Conservation (phyloP, 2,329 filamentous ascomycete genomes). For the Xylariaceae sp. region DNA sequence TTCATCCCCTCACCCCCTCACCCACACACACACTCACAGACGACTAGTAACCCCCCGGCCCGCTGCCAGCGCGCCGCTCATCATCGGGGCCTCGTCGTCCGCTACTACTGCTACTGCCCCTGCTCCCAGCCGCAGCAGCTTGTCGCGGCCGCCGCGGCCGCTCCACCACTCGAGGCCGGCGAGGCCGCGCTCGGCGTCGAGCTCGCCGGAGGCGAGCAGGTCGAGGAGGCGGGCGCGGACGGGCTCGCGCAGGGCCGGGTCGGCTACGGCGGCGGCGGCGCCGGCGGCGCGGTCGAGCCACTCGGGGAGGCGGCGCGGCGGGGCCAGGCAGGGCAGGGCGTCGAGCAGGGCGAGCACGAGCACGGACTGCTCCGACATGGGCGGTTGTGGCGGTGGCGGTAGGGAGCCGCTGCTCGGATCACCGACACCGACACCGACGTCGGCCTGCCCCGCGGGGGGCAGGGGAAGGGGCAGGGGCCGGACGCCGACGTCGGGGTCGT, state of each 20-base stretch:
- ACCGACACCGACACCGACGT: slow-evolving; percentile 9
- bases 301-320: slow-evolving; percentile 61
- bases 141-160: slow-evolving; percentile 44
- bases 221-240: slow-evolving; percentile 73
- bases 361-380: slow-evolving; percentile 69
- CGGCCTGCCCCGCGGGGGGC: slow-evolving; percentile 28
- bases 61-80: slow-evolving; percentile 45
- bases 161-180: slow-evolving; percentile 85
- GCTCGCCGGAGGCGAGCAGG: slow-evolving; percentile 69
- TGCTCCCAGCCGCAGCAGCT: slow-evolving; percentile 30
- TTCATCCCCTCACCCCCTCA: too few species aligned
- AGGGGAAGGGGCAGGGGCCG: slow-evolving; percentile 30
- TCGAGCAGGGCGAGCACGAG: slow-evolving; percentile 73
- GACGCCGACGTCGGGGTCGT: slow-evolving; percentile 41
- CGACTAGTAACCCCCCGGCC: too few species aligned
- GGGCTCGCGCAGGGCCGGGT: slow-evolving; percentile 52
- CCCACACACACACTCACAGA: too few species aligned
- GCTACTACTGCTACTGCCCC: slow-evolving; percentile 3
- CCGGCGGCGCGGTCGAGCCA: slow-evolving; percentile 70
- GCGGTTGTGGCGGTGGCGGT: neutral
- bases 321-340: slow-evolving; percentile 64
- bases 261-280: slow-evolving; percentile 56
- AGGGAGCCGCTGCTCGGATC: neutral
- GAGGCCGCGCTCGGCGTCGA: slow-evolving; percentile 78
- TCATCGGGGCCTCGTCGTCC: slow-evolving; percentile 27